Conservation (phyloP, 352 stramenopile species). For the Phytophthora macrochlamydospora region DNA sequence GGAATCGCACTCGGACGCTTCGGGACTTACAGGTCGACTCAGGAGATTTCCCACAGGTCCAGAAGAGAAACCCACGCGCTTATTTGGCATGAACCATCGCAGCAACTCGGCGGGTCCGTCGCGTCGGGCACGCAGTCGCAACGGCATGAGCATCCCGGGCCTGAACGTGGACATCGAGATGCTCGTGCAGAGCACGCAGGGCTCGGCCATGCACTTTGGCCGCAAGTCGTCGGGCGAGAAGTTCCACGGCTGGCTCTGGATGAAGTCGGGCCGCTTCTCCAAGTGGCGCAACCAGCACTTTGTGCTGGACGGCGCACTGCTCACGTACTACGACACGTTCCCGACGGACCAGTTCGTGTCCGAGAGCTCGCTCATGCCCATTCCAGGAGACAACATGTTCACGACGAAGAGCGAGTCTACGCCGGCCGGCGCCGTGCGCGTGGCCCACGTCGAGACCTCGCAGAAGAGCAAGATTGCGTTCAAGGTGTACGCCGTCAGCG, state of each 20-base stretch:
- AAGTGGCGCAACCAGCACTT: constrained; percentile 90
- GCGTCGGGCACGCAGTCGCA: constrained; percentile 17
- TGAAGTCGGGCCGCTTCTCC: constrained; percentile 77
- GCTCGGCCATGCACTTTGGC: constrained; percentile 70
- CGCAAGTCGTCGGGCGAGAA: constrained; percentile 69
- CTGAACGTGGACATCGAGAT: constrained; percentile 86
- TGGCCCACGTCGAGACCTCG: constrained; percentile 78
- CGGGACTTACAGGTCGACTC: too few relatives aligned
- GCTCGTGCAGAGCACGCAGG: constrained; percentile 83
- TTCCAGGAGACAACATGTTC: constrained; percentile 68
- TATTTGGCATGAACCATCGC: constrained; percentile 41
- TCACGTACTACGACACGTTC: constrained; percentile 87
- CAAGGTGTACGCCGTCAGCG: constrained; percentile 81
- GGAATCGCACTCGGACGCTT: constrained; percentile 7
- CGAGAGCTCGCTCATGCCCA: constrained; percentile 58
- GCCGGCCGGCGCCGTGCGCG: constrained; percentile 67
- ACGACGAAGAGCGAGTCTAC: constrained; percentile 76
- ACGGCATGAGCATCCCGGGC: constrained; percentile 37
- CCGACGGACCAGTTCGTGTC: constrained; percentile 81
- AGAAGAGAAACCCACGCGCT: neutral
- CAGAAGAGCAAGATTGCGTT: constrained; percentile 83
- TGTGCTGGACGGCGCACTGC: constrained; percentile 72
- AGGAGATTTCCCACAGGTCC: neutral
- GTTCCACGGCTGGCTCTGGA: constrained; percentile 87
- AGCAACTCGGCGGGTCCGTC: constrained; percentile 23